phyloP scores from a whole-genome alignment of 169 alveolate species.

The Besnoitia besnoiti region DNA sequence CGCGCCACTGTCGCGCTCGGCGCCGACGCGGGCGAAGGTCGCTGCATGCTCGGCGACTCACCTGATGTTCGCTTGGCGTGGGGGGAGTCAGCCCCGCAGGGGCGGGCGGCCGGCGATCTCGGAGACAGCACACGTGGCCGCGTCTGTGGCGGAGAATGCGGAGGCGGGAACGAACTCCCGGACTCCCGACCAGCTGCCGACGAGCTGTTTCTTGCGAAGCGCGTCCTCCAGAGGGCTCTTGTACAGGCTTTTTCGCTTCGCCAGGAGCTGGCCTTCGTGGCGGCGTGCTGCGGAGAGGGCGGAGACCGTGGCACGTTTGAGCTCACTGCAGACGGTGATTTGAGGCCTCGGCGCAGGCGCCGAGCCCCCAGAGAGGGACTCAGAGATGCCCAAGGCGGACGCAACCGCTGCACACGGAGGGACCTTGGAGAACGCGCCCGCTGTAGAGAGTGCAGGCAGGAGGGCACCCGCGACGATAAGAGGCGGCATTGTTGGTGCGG shows the following conservation, averaged over 20 bases:
- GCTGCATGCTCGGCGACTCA: not conserved
- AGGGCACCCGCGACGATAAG: no score
- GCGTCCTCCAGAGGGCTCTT: constrained; percentile 10
- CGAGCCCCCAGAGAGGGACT: not conserved
- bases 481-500: not conserved
- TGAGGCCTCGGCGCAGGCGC: not conserved
- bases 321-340: not conserved
- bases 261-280: not conserved
- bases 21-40: not conserved
- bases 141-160: no score
- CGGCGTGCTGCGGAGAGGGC: not conserved
- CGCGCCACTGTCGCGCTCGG: not conserved
- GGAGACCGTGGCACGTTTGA: not conserved
- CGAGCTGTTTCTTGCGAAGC: constrained; percentile 9
- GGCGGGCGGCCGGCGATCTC: no score
- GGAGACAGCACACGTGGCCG: no score
- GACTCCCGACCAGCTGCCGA: not conserved
- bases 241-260: not conserved
- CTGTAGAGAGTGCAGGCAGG: not conserved
- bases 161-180: not conserved
- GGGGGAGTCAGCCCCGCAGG: no score
- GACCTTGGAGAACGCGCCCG: not conserved
- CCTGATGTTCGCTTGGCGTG: not conserved
- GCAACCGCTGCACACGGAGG: not conserved
- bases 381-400: not conserved